Evolutionary conservation across 2,329 filamentous ascomycete species (phyloP).

Genomic region (Metarhizium sp.): DNA sequence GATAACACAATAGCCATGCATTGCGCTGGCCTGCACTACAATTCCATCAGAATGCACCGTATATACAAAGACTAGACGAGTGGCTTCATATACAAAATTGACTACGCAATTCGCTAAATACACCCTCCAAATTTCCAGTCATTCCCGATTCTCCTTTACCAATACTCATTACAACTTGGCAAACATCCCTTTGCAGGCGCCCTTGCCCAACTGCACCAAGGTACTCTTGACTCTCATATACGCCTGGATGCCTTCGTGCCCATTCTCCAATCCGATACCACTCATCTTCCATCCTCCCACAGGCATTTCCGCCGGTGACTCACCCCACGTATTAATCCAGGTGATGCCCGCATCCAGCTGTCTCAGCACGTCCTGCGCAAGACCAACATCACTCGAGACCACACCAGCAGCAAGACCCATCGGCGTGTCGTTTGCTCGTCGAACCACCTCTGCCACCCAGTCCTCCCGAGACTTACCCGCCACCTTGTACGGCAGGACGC

Average conservation of each 20-base stretch:
- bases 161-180: conserved; percentile 45
- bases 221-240: conserved; percentile 87
- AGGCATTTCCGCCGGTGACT: conserved; percentile 83
- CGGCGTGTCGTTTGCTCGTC: conserved; percentile 65
- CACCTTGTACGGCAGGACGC: conserved; percentile 63
- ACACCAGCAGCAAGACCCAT: conserved; percentile 78
- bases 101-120: too few relatives aligned
- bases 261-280: conserved; percentile 82
- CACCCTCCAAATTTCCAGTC: too few relatives aligned
- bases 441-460: conserved; percentile 56
- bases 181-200: conserved; percentile 60
- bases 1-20: too few relatives aligned
- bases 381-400: conserved; percentile 66
- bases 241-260: conserved; percentile 64
- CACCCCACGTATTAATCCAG: conserved; percentile 93
- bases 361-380: conserved; percentile 62
- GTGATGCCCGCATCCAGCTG: conserved; percentile 76
- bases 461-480: conserved; percentile 17
- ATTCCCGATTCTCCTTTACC: neutral
- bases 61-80: too few relatives aligned
- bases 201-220: conserved; percentile 64
- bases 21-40: too few relatives aligned
- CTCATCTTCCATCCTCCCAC: conserved; percentile 91
- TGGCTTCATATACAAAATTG: too few relatives aligned
- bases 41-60: too few relatives aligned